Evolutionary conservation across 768 basidiomycete species (phyloP).

Genomic region (Suillus subluteus): DNA sequence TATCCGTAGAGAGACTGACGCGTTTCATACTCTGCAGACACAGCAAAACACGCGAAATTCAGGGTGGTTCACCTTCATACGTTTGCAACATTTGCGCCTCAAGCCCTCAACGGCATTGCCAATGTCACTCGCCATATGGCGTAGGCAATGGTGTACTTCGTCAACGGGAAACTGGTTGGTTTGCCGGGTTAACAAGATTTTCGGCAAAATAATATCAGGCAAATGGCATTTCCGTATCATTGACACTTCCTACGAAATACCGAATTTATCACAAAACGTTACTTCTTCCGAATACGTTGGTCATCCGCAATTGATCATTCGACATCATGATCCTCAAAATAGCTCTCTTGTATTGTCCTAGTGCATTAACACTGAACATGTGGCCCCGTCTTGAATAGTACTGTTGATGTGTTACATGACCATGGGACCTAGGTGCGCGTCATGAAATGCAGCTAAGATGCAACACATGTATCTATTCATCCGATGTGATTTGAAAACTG

Average conservation of each 20-base stretch:
- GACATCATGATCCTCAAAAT: neutral
- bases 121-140: constrained; percentile 28
- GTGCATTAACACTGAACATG: no score
- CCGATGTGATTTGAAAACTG: no score
- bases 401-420: neutral
- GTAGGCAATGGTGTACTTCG: neutral
- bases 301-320: neutral
- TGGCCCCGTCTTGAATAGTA: neutral
- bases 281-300: neutral
- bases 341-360: neutral
- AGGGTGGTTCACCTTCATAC: constrained; percentile 33
- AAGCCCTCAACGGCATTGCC: constrained; percentile 22
- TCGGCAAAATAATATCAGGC: constrained; percentile 3
- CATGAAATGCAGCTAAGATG: no score
- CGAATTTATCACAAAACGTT: neutral
- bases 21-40: constrained; percentile 19
- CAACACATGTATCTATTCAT: no score
- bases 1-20: neutral
- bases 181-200: neutral
- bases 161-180: neutral
- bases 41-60: constrained; percentile 31
- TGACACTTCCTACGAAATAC: neutral
- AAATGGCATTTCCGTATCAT: neutral
- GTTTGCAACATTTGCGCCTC: constrained; percentile 30
- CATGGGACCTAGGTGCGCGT: no score